These are phyloP conservation scores for Penicillium sp. DNA, from an alignment of 2,329 filamentous ascomycete species.

Conservation along the genomic window DNA sequence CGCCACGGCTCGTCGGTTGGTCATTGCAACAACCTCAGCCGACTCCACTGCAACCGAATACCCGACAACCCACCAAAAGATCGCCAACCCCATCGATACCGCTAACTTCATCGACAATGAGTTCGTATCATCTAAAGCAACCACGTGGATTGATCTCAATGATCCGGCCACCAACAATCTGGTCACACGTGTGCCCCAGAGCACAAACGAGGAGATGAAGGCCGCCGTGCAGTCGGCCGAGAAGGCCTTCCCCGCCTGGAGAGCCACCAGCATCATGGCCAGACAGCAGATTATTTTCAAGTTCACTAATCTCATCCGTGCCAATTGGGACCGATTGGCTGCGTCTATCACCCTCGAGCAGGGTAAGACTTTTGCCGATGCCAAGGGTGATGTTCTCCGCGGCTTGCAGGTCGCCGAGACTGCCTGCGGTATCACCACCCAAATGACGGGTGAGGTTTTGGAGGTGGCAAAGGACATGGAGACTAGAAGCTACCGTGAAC, in stretches of 20 bases:
- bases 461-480: conserved; percentile 69
- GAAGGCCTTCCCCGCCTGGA: conserved; percentile 62
- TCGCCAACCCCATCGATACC: conserved; percentile 55
- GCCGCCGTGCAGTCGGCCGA: conserved; percentile 60
- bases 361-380: conserved; percentile 65
- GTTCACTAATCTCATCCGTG: conserved; percentile 59
- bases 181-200: conserved; percentile 62
- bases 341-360: conserved; percentile 65
- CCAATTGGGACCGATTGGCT: conserved; percentile 63
- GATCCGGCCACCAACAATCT: conserved; percentile 65
- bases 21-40: conserved; percentile 49
- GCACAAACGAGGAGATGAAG: conserved; percentile 60
- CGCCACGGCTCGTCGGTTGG: conserved; percentile 53
- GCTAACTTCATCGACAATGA: conserved; percentile 63
- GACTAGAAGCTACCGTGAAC: conserved; percentile 63
- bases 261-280: conserved; percentile 56
- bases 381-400: conserved; percentile 62
- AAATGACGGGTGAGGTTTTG: conserved; percentile 63
- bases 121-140: conserved; percentile 56
- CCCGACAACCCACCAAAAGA: conserved; percentile 54
- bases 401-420: conserved; percentile 65
- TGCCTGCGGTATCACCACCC: conserved; percentile 63
- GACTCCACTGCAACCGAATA: conserved; percentile 51
- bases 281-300: conserved; percentile 65
- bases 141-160: conserved; percentile 61